Evolutionary conservation across 805 yeast genomes (phyloP), one percentile per base, ranked within the genome.

Genomic region (Debaryomyces castellii): DNA sequence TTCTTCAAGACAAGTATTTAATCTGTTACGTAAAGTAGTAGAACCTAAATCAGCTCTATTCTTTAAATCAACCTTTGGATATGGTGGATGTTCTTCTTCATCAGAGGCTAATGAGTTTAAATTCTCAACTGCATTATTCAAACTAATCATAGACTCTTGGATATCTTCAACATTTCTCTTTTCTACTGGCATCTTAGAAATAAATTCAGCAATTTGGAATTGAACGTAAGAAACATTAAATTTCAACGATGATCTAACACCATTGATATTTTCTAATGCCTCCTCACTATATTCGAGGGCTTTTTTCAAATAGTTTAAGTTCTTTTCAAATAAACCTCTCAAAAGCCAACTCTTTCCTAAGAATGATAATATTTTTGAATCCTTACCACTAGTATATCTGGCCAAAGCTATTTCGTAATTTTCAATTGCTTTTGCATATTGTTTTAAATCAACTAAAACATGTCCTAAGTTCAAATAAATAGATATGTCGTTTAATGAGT

Each of bases 321-420:
- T 84, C 63, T 78, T 83, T 58, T 88, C 96, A 25, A 73, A 69
- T 33, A 76, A 60, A 9, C 89, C 97, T 61, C 96, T 77, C 20
- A 82, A 75, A 51, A 83, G 82, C 97, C 97, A 91, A 1, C 94
- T 92, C 50, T 91, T 79, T 37, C 96, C 96, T 48, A 92, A 73
- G 51, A 87, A 76, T 14, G 89, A 81, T 51, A 85, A 66, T 24
- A 88, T 73, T 56, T 80, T 82, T 0, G 89, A 67, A 59, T 86
- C 95, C 33, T 79, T 76, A 4, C 79, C 78, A 46, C 78, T 78
- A 32, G 83, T 77, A 59, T 77, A 86, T 59, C 85, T 77, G 22
- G 77, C 75, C 48, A 87, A 70, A 0, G 96, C 96, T 55, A 87
- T 76, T 51, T 87, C 92, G 67, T 92, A 94, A 58, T 81, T 80